Base-by-base conservation (phyloP, 495 filamentous ascomycete species). In the Penicillium malachiteum region DNA sequence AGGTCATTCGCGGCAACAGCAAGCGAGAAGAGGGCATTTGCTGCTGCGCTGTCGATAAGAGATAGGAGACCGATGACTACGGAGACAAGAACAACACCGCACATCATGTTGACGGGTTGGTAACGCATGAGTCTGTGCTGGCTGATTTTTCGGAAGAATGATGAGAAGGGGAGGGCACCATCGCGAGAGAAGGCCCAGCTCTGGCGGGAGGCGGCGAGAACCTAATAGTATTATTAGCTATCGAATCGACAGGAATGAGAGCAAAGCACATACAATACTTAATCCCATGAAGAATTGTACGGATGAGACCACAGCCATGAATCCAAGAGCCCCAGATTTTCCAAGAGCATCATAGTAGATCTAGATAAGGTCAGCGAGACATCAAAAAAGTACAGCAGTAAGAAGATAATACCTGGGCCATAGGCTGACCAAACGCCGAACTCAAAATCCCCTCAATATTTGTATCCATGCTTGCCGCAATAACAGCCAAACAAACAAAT, bases 171-270 rank as follows among this genome's bases (percentile, higher is more conserved):
- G 7, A 84, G 79, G 14, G 81, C 81, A 30, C 81, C 81, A 57
- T 86, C 83, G 7, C 83, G 75, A 38, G 77, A 80, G 62, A 86
- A 86, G 17, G 83, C 82, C 83, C 83, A 86, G 56, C 72, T 73
- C 60, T 86, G 82, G 7, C 83, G 73, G 33, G 76, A 78, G 7
- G 79, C 73, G 39, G 84, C 84, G 34, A 88, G 76, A 39, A 81
- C 61, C 75, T 75, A 26, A 4, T 4, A 26, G 34, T 21, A 16
- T 4, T n/a, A 31, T 17, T 5, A 37, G 16, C 21, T 26, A 26
- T 26, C 21, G 21, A 26, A 26, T n/a, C 40, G 0, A 14, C 26
- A 3, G 16, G 12, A 38, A 30, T 17, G 10, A 11, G 8, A 51
- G 6, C 32, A 5, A 8, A 13, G 7, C 2, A 60, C 64, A 13